Base-by-base conservation (phyloP, 148 eudicot genomes). In the Euryodendron excelsum region DNA sequence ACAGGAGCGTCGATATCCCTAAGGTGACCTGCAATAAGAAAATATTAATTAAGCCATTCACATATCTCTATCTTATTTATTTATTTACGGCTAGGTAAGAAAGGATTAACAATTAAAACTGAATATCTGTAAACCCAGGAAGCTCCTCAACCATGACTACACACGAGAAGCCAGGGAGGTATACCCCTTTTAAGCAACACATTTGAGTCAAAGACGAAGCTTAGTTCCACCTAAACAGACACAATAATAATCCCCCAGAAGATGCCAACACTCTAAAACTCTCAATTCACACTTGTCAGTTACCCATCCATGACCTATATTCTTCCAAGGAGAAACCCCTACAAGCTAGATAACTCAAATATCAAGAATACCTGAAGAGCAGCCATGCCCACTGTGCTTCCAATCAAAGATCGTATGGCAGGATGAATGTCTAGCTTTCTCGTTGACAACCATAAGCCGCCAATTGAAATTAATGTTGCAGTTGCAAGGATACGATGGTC, bases 401-500 rank as follows among this genome's bases (percentile, higher is more conserved):
- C 94, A 61, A 96, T 87, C 82, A 93, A 78, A 62, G 90, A 86
- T 69, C 85, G 85, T 61, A 96, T 85, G 45, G 97, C 99, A 75
- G 99, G 99, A 79, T 93, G 99, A 83, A 93, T 87, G 72, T 93
- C 97, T 37, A 91, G 75, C 84, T 90, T 96, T 86, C 91, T 87
- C n/a, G 95, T 80, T 74, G 88, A 83, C 93, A 80, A 86, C 98
- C 99, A 96, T 48, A 93, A 82, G 77, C 91, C 86, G 76, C 88
- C 83, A 63, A 93, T 86, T 44, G 99, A 84, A 77, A 82, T 85
- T 72, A 96, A 78, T 10, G 93, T 87, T 37, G 94, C 87, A 83
- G 97, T 89, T 30, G 99, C 99, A 75, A 96, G 94, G 61, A 96
- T 89, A 69, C 99, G 97, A 82, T 93, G 99, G 73, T 96, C 98